A percentile compares a stretch with the other conserved stretches of the same genome.
Conservation (phyloP, 805 yeast genomes). For the Naumovozyma castellii region DNA sequence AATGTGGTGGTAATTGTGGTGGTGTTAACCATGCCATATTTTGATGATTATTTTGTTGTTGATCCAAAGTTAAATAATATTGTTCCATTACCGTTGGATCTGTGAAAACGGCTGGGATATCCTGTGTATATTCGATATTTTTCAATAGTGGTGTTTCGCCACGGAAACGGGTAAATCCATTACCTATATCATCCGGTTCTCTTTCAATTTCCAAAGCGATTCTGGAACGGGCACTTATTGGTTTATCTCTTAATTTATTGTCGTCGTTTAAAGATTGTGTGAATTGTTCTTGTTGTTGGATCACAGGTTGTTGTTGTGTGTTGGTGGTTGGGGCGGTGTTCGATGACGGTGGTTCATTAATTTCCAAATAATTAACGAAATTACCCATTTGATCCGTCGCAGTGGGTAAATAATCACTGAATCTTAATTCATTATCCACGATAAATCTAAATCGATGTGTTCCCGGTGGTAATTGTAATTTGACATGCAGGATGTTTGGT, state of each 20-base stretch:
- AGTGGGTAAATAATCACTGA: slow-evolving; percentile 83
- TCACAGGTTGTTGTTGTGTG: not conserved
- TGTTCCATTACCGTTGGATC: slow-evolving; percentile 85
- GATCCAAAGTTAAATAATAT: slow-evolving; percentile 68
- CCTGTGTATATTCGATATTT: slow-evolving; percentile 42
- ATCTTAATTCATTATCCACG: slow-evolving; percentile 84
- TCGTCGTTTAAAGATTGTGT: slow-evolving; percentile 1
- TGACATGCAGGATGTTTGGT: slow-evolving; percentile 44
- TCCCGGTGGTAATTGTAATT: slow-evolving; percentile 75
- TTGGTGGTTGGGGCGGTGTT: slow-evolving; percentile 14
- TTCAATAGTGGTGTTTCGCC: slow-evolving; percentile 39
- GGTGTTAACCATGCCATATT: slow-evolving; percentile 68
- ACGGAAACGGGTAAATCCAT: slow-evolving; percentile 68
- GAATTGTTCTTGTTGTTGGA: not conserved
- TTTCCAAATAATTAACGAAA: slow-evolving; percentile 84
- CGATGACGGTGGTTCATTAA: slow-evolving; percentile 35
- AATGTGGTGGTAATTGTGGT: slow-evolving; percentile 93
- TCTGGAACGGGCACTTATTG: slow-evolving; percentile 40
- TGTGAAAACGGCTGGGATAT: slow-evolving; percentile 74
- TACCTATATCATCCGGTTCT: slow-evolving; percentile 61
- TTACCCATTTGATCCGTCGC: slow-evolving; percentile 97
- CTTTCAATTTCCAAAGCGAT: slow-evolving; percentile 34
- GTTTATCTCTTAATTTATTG: slow-evolving; percentile 7
- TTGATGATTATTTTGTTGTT: slow-evolving; percentile 49
- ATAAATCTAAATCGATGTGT: slow-evolving; percentile 91